phyloP scores from a whole-genome alignment of 768 basidiomycete species.

The Pulveroboletus ravenelii region DNA sequence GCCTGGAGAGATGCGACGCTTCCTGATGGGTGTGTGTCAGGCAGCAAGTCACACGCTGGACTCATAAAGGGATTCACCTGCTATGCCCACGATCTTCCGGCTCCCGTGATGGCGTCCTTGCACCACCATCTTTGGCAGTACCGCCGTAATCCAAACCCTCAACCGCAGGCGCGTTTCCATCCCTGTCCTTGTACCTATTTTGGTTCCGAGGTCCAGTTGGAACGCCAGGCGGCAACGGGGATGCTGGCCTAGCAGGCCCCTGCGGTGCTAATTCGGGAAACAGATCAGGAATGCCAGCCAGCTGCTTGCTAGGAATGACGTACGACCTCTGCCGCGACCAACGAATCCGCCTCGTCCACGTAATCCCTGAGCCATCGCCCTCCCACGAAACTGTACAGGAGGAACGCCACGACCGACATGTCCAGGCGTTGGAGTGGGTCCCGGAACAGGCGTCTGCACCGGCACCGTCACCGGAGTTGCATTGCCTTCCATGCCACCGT shows the following conservation, averaged over 20 bases:
- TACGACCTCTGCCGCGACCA: conserved; percentile 38
- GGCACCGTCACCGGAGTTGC: conserved; percentile 44
- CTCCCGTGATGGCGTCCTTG: conserved; percentile 58
- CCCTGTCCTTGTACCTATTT: conserved; percentile 87
- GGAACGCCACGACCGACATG: conserved; percentile 29
- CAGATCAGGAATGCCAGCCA: conserved; percentile 1
- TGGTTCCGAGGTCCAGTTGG: conserved; percentile 86
- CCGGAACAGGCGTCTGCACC: conserved; percentile 32
- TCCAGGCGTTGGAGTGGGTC: conserved; percentile 28
- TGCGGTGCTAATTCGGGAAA: conserved; percentile 33
- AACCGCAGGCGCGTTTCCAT: conserved; percentile 78
- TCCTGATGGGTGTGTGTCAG: conserved; percentile 39
- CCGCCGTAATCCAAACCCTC: conserved; percentile 89
- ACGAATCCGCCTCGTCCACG: conserved; percentile 42
- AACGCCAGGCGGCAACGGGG: conserved; percentile 80
- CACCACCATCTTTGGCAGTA: conserved; percentile 38
- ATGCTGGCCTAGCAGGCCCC: conserved; percentile 69
- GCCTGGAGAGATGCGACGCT: conserved; percentile 69
- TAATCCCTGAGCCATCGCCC: conserved; percentile 39
- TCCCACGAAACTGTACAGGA: conserved; percentile 42
- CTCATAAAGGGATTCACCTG: conserved; percentile 37
- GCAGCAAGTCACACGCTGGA: neutral
- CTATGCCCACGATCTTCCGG: conserved; percentile 62
- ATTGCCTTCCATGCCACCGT: conserved; percentile 55
- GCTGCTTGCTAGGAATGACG: conserved; percentile 16